Evolutionary conservation across 2,329 filamentous ascomycete species (phyloP).

Genomic region (Fonsecaea pugnacius): DNA sequence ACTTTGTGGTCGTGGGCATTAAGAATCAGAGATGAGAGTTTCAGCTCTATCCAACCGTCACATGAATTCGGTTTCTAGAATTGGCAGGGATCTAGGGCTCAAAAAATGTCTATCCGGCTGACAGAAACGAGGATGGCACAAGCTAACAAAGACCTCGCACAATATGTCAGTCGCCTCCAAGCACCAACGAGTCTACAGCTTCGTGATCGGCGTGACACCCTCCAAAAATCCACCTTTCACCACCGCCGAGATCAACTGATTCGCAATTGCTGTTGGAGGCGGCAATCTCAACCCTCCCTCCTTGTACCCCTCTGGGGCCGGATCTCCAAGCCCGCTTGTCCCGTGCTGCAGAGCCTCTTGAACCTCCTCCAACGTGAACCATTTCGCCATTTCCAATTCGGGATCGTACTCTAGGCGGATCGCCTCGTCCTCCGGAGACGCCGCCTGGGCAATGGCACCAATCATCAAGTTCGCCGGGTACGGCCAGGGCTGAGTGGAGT

Average conservation of each 20-base stretch:
- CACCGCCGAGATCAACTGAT: slow-evolving; percentile 82
- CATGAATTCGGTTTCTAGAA: neutral
- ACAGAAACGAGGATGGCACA: neutral
- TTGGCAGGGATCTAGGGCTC: neutral
- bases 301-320: slow-evolving; percentile 68
- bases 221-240: slow-evolving; percentile 70
- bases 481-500: slow-evolving; percentile 85
- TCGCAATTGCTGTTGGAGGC: slow-evolving; percentile 86
- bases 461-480: slow-evolving; percentile 87
- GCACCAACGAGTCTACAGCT: slow-evolving; percentile 23
- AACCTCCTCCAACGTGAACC: slow-evolving; percentile 83
- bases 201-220: slow-evolving; percentile 56
- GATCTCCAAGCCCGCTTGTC: slow-evolving; percentile 69
- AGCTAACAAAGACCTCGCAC: neutral
- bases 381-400: slow-evolving; percentile 86
- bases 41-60: neutral
- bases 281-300: slow-evolving; percentile 80
- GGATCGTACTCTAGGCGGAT: slow-evolving; percentile 86
- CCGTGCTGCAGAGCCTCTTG: slow-evolving; percentile 71
- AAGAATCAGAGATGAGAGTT: slow-evolving; percentile 58
- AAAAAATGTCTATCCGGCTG: neutral
- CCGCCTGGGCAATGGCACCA: slow-evolving; percentile 79
- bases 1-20: slow-evolving; percentile 89
- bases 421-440: slow-evolving; percentile 75
- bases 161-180: neutral